Conservation (phyloP, 2,329 filamentous ascomycete species). For the Fusarium annulatum region DNA sequence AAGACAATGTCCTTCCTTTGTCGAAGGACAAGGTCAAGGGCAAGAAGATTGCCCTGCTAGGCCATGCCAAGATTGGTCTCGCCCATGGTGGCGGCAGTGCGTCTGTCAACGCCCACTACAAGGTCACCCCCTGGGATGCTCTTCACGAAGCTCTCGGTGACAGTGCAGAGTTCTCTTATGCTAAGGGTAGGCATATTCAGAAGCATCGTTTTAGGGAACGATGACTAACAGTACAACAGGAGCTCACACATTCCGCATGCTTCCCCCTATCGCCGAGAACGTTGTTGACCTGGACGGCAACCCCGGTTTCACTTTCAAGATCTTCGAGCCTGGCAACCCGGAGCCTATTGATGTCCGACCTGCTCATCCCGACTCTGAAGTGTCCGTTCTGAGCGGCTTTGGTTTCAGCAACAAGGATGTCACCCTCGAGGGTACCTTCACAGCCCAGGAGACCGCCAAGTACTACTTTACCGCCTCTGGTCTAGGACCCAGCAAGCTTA, state of each 20-base stretch:
- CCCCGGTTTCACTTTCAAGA: slow-evolving; percentile 47
- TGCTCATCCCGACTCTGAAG: slow-evolving; percentile 43
- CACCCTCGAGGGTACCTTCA: slow-evolving; percentile 48
- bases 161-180: slow-evolving; percentile 45
- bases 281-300: slow-evolving; percentile 48
- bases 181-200: slow-evolving; percentile 39
- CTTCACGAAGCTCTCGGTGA: slow-evolving; percentile 44
- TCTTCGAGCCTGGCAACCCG: slow-evolving; percentile 44
- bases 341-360: slow-evolving; percentile 42
- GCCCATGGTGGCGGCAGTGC: slow-evolving; percentile 54
- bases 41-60: slow-evolving; percentile 50
- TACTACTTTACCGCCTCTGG: slow-evolving; percentile 50
- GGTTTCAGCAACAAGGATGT: slow-evolving; percentile 43
- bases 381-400: slow-evolving; percentile 38
- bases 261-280: slow-evolving; percentile 42
- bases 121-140: slow-evolving; percentile 50
- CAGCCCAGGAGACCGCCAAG: slow-evolving; percentile 43
- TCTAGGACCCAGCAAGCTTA: slow-evolving; percentile 47
- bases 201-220: fast-evolving
- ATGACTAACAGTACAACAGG: slow-evolving; percentile 26
- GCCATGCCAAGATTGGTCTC: slow-evolving; percentile 49
- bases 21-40: slow-evolving; percentile 50
- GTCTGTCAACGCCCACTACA: slow-evolving; percentile 50
- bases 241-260: slow-evolving; percentile 44
- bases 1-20: slow-evolving; percentile 67